phyloP scores from a whole-genome alignment of 768 basidiomycete species.

The Kondoa subrosea region DNA sequence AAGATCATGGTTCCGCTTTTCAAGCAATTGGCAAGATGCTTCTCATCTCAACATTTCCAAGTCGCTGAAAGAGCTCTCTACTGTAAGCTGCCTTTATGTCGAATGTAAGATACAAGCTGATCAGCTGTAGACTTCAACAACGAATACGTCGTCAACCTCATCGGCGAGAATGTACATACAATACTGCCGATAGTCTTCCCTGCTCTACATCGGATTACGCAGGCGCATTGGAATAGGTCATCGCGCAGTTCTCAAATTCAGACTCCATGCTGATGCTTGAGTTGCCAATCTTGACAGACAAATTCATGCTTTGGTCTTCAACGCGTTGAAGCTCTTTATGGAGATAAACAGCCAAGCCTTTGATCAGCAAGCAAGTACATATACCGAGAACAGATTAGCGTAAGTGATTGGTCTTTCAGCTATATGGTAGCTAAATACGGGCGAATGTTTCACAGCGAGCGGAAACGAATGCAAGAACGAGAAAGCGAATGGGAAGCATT shows the following conservation, averaged over 20 bases:
- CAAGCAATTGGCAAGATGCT: slow-evolving; percentile 84
- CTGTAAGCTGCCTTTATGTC: slow-evolving; percentile 15
- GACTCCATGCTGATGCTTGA: neutral
- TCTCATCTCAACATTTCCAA: slow-evolving; percentile 99
- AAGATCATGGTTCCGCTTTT: slow-evolving; percentile 88
- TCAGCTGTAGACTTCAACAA: slow-evolving; percentile 38
- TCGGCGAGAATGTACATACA: slow-evolving; percentile 80
- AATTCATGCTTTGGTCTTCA: slow-evolving; percentile 98
- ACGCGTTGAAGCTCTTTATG: slow-evolving; percentile 95
- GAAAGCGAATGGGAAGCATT: slow-evolving; percentile 82
- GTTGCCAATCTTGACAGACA: slow-evolving; percentile 43
- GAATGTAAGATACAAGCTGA: slow-evolving; percentile 10
- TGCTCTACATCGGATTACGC: slow-evolving; percentile 84
- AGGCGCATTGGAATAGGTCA: slow-evolving; percentile 95
- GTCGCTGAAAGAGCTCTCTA: slow-evolving; percentile 73
- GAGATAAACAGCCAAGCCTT: slow-evolving; percentile 84
- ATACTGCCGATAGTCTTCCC: slow-evolving; percentile 95
- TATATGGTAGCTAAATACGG: neutral
- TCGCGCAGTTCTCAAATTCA: neutral
- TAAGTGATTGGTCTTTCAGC: slow-evolving; percentile 30
- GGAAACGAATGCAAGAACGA: slow-evolving; percentile 63
- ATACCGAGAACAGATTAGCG: slow-evolving; percentile 73
- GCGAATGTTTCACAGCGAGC: slow-evolving; percentile 44
- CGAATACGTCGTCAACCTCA: slow-evolving; percentile 97
- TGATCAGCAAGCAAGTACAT: slow-evolving; percentile 80